Base-by-base conservation (phyloP, 1,284 basidiomycete species). In the Melampsora americana region DNA sequence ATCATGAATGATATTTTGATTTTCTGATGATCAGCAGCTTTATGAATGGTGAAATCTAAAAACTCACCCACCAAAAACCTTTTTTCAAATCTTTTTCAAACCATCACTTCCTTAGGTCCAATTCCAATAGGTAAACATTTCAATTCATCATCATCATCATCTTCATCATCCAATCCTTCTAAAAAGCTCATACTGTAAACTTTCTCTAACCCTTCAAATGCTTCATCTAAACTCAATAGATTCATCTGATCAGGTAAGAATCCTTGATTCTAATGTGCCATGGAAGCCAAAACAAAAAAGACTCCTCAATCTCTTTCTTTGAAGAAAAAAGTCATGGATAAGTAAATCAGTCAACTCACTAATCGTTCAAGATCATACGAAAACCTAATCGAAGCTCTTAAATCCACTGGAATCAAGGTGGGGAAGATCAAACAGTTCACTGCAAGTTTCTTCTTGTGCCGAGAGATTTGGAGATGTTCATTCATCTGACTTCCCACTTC, bases 361-460 rank as follows among this genome's bases (percentile, higher is more conserved):
- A 73, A 53, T 35, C 50, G 62, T 9, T 56, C 30, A 14, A 73
- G 30, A 26, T 73, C 64, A 9, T 28, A 18, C 5, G 28, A 28
- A n/a, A 73, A 73, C 20, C 71, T 28, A 42, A 73, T 35, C 0
- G 62, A 73, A 23, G 62, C 48, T 16, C 16, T 60, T n/a, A 73
- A 59, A 60, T 73, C 71, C 28, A 73, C 35, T 20, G 71, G 71
- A 14, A 73, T 44, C 30, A 66, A 7, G 11, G 32, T 66, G 42
- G 71, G 71, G 26, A 73, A 73, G 48, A 73, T 20, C 2, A 73
- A 28, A 42, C 62, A 73, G 66, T 73, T 28, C 9, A 66, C 64
- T 16, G 71, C 30, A 20, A 72, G 46, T 20, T 12, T 66, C 53
- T 44, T 71, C n/a, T 16, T 9, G 7, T 44, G 32, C 35, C 23